Evolutionary conservation across 148 eudicot genomes (phyloP).

Genomic region (Camellia sinensis): DNA sequence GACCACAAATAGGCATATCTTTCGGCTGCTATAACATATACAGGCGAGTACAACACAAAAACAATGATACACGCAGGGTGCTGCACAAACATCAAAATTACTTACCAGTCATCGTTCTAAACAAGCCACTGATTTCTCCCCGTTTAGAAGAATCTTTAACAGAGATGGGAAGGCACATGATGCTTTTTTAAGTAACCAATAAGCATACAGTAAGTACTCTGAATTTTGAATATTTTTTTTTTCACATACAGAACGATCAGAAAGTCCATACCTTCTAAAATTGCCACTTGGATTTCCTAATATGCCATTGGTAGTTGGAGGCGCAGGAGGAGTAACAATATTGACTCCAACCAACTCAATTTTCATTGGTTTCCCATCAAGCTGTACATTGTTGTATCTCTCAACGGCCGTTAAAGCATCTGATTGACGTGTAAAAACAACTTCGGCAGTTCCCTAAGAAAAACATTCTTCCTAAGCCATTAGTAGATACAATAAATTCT

Average conservation of each 20-base stretch:
- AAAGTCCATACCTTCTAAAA: slow-evolving; percentile 27
- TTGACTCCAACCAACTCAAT: slow-evolving; percentile 43
- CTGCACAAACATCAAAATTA: neutral
- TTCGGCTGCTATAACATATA: neutral
- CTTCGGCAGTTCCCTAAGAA: slow-evolving; percentile 51
- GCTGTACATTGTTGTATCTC: slow-evolving; percentile 40
- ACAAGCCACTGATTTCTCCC: neutral
- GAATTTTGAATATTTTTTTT: neutral
- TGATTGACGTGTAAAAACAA: slow-evolving; percentile 32
- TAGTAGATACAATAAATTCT: neutral
- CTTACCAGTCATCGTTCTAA: neutral
- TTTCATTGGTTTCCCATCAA: slow-evolving; percentile 47
- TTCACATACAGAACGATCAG: neutral
- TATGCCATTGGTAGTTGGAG: slow-evolving; percentile 22
- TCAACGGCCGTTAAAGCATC: slow-evolving; percentile 45
- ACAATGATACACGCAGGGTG: neutral
- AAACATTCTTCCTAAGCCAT: slow-evolving; percentile 14
- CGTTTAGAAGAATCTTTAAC: neutral
- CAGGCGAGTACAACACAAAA: neutral
- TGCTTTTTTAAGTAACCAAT: neutral
- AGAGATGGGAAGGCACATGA: neutral
- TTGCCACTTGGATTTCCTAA: slow-evolving; percentile 23
- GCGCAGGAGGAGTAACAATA: slow-evolving; percentile 31
- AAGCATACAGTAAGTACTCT: neutral
- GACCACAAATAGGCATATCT: neutral